phyloP scores from a whole-genome alignment of 495 filamentous ascomycete species.

The Choiromyces venosus region DNA sequence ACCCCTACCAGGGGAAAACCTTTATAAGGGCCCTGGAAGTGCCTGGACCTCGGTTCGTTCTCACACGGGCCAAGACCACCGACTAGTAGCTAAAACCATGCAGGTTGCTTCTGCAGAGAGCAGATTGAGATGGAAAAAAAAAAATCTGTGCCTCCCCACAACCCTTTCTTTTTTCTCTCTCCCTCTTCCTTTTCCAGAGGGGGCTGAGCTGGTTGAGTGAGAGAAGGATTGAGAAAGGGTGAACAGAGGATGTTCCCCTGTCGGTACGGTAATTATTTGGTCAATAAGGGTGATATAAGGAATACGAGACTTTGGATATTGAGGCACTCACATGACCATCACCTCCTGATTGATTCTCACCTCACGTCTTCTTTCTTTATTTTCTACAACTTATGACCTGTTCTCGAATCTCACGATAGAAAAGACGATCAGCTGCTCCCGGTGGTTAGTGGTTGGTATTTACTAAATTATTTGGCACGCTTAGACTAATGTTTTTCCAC shows the following conservation, averaged over 20 bases:
- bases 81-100: neutral
- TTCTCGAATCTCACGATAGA: neutral
- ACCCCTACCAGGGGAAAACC: neutral
- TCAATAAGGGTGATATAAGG: neutral
- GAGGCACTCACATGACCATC: neutral
- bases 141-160: neutral
- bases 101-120: neutral
- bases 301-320: neutral
- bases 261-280: neutral
- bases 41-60: neutral
- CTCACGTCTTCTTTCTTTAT: neutral
- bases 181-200: neutral
- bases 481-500: neutral
- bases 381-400: neutral
- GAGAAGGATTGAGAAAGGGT: neutral
- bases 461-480: neutral
- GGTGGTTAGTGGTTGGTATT: neutral
- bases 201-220: neutral
- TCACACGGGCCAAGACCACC: neutral
- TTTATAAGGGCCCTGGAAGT: neutral
- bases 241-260: neutral
- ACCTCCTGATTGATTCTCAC: neutral
- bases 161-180: too few relatives aligned
- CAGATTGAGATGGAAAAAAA: neutral
- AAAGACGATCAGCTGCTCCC: neutral